Conservation (phyloP, 306 rosid species). For the Medicago lupulina region DNA sequence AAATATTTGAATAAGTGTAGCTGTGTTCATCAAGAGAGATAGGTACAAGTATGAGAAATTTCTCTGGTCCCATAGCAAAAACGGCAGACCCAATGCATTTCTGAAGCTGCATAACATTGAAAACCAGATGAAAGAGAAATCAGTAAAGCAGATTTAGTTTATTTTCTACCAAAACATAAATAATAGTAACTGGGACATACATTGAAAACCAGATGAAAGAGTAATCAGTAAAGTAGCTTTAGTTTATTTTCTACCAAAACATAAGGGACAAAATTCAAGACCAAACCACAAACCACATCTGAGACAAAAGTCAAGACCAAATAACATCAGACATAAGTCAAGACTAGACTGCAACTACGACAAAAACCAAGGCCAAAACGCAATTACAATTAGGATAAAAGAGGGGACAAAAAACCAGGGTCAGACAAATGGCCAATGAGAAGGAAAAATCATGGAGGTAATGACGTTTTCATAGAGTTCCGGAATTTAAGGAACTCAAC, state of each 20-base stretch:
- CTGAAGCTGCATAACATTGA: conserved; percentile 63
- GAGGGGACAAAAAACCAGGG: background rate
- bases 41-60: conserved; percentile 67
- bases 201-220: conserved; percentile 32
- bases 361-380: too few relatives aligned
- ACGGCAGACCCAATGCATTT: conserved; percentile 87
- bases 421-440: background rate
- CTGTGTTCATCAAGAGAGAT: conserved; percentile 62
- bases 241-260: conserved; percentile 3
- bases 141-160: conserved; percentile 28
- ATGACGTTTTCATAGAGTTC: background rate
- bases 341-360: too few relatives aligned
- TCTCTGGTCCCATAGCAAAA: conserved; percentile 88
- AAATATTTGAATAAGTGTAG: conserved; percentile 64
- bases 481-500: background rate
- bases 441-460: background rate
- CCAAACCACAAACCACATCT: background rate
- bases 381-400: background rate
- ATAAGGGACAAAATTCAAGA: background rate
- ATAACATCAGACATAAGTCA: background rate
- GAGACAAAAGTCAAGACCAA: background rate
- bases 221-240: conserved; percentile 31
- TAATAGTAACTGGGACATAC: background rate
- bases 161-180: conserved; percentile 10
- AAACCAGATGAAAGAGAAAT: conserved; percentile 29